Conservation (phyloP, 2,329 filamentous ascomycete species). For the Cercospora sojina region DNA sequence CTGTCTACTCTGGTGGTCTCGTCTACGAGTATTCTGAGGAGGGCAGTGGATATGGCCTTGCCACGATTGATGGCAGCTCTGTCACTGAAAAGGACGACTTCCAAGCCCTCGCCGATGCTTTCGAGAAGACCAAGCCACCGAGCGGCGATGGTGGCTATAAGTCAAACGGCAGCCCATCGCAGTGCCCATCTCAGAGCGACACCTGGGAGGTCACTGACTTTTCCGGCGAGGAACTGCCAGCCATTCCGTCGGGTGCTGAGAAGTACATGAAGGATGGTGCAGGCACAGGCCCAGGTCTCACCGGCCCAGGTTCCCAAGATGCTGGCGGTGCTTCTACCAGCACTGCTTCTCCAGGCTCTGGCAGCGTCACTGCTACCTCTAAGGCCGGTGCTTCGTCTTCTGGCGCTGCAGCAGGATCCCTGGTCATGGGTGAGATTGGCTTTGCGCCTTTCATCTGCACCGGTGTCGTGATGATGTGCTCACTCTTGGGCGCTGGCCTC, state of each 20-base stretch:
- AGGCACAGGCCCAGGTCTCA: constrained; percentile 57
- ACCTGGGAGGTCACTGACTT: constrained; percentile 58
- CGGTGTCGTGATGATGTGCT: constrained; percentile 52
- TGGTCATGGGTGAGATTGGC: constrained; percentile 48
- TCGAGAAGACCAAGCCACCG: constrained; percentile 52
- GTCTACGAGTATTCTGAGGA: constrained; percentile 93
- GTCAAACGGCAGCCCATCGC: constrained; percentile 50
- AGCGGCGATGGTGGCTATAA: constrained; percentile 61
- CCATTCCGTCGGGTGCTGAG: constrained; percentile 56
- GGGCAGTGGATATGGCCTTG: constrained; percentile 76
- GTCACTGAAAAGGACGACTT: constrained; percentile 63
- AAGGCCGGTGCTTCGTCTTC: constrained; percentile 38
- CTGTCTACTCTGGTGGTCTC: constrained; percentile 90
- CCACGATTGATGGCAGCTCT: constrained; percentile 58
- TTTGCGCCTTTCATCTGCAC: constrained; percentile 54
- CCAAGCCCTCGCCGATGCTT: constrained; percentile 53
- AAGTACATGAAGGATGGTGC: constrained; percentile 60
- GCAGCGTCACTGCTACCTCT: constrained; percentile 45
- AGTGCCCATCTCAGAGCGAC: constrained; percentile 54
- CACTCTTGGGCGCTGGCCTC: constrained; percentile 54
- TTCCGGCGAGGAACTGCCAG: constrained; percentile 52
- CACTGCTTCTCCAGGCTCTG: constrained; percentile 53
- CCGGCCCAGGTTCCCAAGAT: constrained; percentile 56
- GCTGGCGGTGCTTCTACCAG: constrained; percentile 52
- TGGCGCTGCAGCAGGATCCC: constrained; percentile 43